Base-by-base conservation (phyloP, 495 filamentous ascomycete genomes). In the Aspergillus funiculosus region DNA sequence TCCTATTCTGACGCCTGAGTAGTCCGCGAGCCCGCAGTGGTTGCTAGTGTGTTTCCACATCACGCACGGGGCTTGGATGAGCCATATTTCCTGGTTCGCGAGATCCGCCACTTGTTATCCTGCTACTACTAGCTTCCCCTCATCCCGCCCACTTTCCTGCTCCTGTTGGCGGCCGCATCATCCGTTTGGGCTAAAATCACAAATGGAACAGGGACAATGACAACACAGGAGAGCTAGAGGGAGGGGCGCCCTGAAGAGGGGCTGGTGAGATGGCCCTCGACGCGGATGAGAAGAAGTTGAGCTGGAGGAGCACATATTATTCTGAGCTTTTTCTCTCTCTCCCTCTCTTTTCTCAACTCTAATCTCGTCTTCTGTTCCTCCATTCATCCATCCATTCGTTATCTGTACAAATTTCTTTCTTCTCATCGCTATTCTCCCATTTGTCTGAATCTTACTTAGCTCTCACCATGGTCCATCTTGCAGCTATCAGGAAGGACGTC, bases 401-500 rank as follows among this genome's bases (percentile, higher is more conserved):
- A 15, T 31, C 24, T 15, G 2, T 18, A 13, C 17, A 1, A 28
- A 6, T 31, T 31, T 36, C 9, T 17, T n/a, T 3, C 24, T 21
- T 39, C 4, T 17, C 7, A 13, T 26, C 34, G 10, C 32, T 11
- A 4, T 21, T 39, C 15, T 1, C 24, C 15, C 17, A 13, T 22
- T 20, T 25, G 22, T 38, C 22, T 38, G 43, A 20, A 27, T 36
- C 28, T 18, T 9, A 47, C 28, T 37, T 14, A n/a, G n/a, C n/a
- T 11, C 5, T 25, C 48, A 60, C 39, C 40, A 68, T 68, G 67
- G 65, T 70, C 38, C 64, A 68, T 54, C 67, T 70, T 26, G 59
- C 63, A 24, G 20, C 48, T 24, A 58, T 70, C 11, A 61, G 63
- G 46, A 62, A 57, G n/a, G 57, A 70, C 46, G 41, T 56, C 41